These are phyloP conservation scores for Xylaria hypoxylon DNA, from an alignment of 2,329 filamentous ascomycete species.

Conservation along the genomic window DNA sequence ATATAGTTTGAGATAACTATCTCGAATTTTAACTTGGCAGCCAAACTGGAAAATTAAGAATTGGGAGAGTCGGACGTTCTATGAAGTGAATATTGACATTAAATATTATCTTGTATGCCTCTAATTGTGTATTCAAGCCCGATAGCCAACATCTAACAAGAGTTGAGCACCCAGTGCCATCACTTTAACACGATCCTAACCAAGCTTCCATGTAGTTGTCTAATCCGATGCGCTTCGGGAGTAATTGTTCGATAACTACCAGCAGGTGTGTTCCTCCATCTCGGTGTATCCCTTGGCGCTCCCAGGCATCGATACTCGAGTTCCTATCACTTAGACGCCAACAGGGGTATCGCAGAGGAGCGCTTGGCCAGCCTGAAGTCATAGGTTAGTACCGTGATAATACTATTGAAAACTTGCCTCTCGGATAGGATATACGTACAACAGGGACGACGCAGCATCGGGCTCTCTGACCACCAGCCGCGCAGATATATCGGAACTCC, in stretches of 20 bases:
- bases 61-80: neutral
- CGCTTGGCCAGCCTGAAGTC: constrained; percentile 17
- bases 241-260: neutral
- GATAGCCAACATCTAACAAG: neutral
- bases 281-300: neutral
- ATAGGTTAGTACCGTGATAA: constrained; percentile 12
- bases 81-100: constrained; percentile 13
- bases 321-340: constrained; percentile 8
- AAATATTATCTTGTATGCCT: constrained; percentile 15
- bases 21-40: neutral
- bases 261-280: neutral
- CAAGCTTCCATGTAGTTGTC: neutral
- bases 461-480: constrained; percentile 25
- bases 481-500: constrained; percentile 26
- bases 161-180: neutral
- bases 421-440: constrained; percentile 11
- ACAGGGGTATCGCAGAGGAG: constrained; percentile 26
- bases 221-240: neutral
- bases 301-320: neutral
- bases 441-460: constrained; percentile 26
- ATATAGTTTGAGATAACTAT: neutral
- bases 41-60: neutral
- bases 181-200: neutral
- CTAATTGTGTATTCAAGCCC: constrained; percentile 1
- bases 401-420: neutral